Evolutionary conservation across 164 flowering plant genomes (phyloP), one percentile per base, ranked within the genome.

Genomic region (Magnolia kwangsiensis): DNA sequence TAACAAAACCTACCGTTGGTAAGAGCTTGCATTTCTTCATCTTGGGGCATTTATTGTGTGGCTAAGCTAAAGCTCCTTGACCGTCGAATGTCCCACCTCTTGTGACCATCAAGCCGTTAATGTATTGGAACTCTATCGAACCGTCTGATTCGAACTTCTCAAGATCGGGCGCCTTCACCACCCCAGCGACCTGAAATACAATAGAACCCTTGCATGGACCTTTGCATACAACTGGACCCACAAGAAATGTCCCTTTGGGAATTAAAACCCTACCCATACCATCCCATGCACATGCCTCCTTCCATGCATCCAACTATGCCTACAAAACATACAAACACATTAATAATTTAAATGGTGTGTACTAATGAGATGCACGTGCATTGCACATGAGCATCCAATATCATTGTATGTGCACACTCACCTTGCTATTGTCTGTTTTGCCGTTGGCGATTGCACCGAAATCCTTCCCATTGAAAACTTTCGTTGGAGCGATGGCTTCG

Each of bases 361-460:
- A 51, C 7, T 51, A 7, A 51, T 8, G 59, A 51, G 13, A 51
- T 9, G 59, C 10, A 51, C 1, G 14, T 51, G 10, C 2, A 51
- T 51, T 9, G 14, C 13, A 51, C 13, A 0, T 51, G 10, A 14
- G 14, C 59, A 51, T 51, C 59, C 59, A 51, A 51, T 51, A 51
- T 8, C 59, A 51, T 8, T 51, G 2, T 51, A 8, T 14, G 14
- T 51, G 59, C 14, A 51, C 29, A 8, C 49, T 72, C 8, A 72
- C 75, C 67, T 72, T 10, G 27, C 51, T 72, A 51, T 2, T 13
- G 31, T 72, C 75, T 2, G 50, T 55, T 59, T 24, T 27, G 14
- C 75, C 75, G 58, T 31, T 67, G 2, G 75, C 1, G 58, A 31
- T 72, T 3, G 75, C 75, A 7, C 75, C 75, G 18, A 72, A 72